Evolutionary conservation across 164 flowering plant genomes (phyloP), one percentile per base, ranked within the genome.

Genomic region (Tetracentron sinense): DNA sequence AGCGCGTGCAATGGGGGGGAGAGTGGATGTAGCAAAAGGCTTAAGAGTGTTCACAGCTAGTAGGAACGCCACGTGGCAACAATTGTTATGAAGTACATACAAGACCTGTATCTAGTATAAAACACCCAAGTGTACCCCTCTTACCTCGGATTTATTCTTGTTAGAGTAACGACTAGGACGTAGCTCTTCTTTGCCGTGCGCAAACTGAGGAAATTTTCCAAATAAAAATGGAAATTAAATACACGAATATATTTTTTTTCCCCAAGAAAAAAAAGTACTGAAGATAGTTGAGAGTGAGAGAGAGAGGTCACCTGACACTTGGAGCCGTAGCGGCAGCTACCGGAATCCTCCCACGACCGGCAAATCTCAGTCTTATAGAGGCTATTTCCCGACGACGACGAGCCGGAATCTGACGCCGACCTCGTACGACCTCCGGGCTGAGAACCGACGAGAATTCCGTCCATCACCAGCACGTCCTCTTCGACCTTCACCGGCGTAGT

Each of bases 401-500:
- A 2, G 4, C 69, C 35, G n/a, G 74, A 74, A 35, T 67, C 68
- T 15, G 62, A 46, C 46, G 53, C 33, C 6, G 69, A 50, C 66
- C 71, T 67, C 42, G 52, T 3, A 59, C 77, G 65, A 0, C 54
- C 50, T 20, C 64, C 69, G 0, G 54, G 54, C 6, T 14, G 46
- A 2, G 68, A 65, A 6, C 31, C 68, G 6, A 83, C 77, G n/a
- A 67, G 69, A 72, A 81, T 59, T 8, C 74, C 88, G 28, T 87
- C 92, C 82, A 87, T 77, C 25, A 84, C 86, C 11, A 83, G 65
- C 55, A 83, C 85, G 7, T 80, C 89, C 62, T 84, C 92, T 52
- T 73, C 81, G 31, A 61, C 71, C 64, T 68, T 70, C 48, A 69
- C 63, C 54, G 70, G 67, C 61, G 67, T 54, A 1, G n/a, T 28